A percentile compares a stretch with the other conserved stretches of the same genome.
Evolutionary conservation across 2,329 filamentous ascomycete genomes (phyloP).

Genomic region (Xylaria polymorpha): DNA sequence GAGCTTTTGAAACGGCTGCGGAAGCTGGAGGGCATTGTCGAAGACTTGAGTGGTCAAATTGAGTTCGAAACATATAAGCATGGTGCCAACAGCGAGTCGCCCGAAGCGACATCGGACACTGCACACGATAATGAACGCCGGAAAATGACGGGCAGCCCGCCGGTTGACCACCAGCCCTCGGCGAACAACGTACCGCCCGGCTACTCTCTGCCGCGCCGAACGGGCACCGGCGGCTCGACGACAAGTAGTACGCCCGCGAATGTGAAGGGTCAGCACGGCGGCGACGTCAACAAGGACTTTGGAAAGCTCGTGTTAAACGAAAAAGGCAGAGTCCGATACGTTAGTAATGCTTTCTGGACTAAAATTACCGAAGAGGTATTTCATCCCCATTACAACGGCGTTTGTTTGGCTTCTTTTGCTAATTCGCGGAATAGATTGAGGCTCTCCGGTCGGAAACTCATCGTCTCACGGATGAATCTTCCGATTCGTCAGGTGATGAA

Average conservation of each 20-base stretch:
- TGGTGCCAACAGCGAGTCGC: constrained; percentile 53
- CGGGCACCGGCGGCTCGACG: constrained; percentile 48
- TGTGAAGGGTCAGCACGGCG: constrained; percentile 40
- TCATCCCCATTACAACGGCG: constrained; percentile 31
- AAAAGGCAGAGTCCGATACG: constrained; percentile 74
- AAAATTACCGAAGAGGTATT: constrained; percentile 78
- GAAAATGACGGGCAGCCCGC: constrained; percentile 39
- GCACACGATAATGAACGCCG: constrained; percentile 41
- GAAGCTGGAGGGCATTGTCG: constrained; percentile 80
- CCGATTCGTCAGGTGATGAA: constrained; percentile 71
- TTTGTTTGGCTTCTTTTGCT: constrained; percentile 18
- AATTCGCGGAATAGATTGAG: constrained; percentile 38
- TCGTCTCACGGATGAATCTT: constrained; percentile 62
- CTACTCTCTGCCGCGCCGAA: constrained; percentile 32
- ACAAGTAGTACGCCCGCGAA: constrained; percentile 29
- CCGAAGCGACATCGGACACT: constrained; percentile 51
- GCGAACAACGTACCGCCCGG: constrained; percentile 38
- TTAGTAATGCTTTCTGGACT: constrained; percentile 82
- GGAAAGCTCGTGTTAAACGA: constrained; percentile 78
- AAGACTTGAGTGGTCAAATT: constrained; percentile 73
- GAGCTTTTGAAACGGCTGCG: constrained; percentile 78
- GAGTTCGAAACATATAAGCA: constrained; percentile 63
- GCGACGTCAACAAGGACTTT: constrained; percentile 65
- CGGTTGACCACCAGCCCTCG: constrained; percentile 39
- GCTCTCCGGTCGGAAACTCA: constrained; percentile 63